Base-by-base conservation (phyloP, 331 rosid genomes). In the Saraca asoca region DNA sequence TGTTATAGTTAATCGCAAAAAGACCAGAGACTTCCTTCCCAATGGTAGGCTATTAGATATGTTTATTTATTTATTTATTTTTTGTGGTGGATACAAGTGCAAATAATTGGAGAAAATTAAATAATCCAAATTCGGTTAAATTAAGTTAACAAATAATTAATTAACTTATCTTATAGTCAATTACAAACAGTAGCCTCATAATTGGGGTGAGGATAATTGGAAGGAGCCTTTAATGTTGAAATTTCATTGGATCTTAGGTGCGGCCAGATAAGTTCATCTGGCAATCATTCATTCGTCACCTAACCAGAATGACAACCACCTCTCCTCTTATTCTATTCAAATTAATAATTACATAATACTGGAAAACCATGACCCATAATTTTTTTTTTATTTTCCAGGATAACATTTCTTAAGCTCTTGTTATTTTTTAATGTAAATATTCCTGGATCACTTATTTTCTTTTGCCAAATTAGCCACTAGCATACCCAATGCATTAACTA, bases 261-360 rank as follows among this genome's bases (percentile, higher is more conserved):
- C 64, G 55, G 80, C 81, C 91, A 88, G 91, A 77, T 75, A 84
- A 77, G 86, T 71, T 84, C 66, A 9, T 59, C 95, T 84, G 87
- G 80, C 86, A 80, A 66, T 67, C 69, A 42, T 57, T 78, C 79
- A 63, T 57, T 78, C 79, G 63, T 88, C 85, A 63, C 58, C 81
- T 55, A 70, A 72, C 87, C 70, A 46, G 78, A 41, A 71, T 59
- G 86, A 75, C 82, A 79, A 71, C 78, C 9, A 71, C 71, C 48
- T 75, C 31, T 49, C 62, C 57, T 58, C 75, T 45, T 78, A 67
- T 68, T 66, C 65, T 68, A 55, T 48, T 70, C 62, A 54, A 51
- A 48, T 51, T 12, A 45, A 42, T 55, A 55, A 73, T 54, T 55
- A 14, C 54, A 34, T 38, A 17, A 46, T 60, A 33, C 60, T n/a